A percentile compares a stretch with the other conserved stretches of the same genome.
Conservation (phyloP, 2,329 filamentous ascomycete genomes). For the Penicillium sp. region DNA sequence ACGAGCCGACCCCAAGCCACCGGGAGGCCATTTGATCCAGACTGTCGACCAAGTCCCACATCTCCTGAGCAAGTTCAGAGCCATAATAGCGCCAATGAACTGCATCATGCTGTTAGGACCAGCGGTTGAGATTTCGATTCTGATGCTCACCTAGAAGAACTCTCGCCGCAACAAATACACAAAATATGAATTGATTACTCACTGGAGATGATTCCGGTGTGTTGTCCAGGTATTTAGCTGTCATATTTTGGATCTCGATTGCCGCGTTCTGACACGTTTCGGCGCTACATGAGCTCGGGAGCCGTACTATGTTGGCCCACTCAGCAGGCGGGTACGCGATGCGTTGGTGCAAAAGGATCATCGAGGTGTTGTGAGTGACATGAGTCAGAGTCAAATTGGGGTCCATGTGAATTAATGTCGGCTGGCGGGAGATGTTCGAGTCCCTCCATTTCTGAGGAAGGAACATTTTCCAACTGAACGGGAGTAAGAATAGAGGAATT, state of each 20-base stretch:
- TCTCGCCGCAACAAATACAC: constrained; percentile 47
- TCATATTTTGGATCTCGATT: constrained; percentile 47
- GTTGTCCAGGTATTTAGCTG: constrained; percentile 48
- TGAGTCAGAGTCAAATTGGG: constrained; percentile 53
- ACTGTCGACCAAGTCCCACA: constrained; percentile 24
- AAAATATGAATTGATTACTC: constrained; percentile 48
- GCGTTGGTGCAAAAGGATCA: constrained; percentile 48
- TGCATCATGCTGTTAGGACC: constrained; percentile 17
- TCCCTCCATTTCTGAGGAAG: constrained; percentile 46
- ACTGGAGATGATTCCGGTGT: constrained; percentile 24
- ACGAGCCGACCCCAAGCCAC: constrained; percentile 3
- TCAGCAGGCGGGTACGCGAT: constrained; percentile 16
- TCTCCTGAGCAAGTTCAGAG: constrained; percentile 21
- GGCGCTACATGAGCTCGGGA: constrained; percentile 51
- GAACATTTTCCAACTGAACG: constrained; percentile 27
- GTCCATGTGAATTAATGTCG: constrained; percentile 39
- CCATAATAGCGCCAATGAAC: constrained; percentile 28
- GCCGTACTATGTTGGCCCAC: constrained; percentile 33
- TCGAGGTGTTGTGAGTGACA: constrained; percentile 52
- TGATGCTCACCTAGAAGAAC: constrained; percentile 22
- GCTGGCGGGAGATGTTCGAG: constrained; percentile 31
- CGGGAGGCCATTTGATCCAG: constrained; percentile 25
- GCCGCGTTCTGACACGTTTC: constrained; percentile 55
- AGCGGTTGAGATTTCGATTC: rapidly evolving
- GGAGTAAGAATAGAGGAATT: neutral